Base-by-base conservation (phyloP, 2,329 filamentous ascomycete genomes). In the Hypoxylon sp. region DNA sequence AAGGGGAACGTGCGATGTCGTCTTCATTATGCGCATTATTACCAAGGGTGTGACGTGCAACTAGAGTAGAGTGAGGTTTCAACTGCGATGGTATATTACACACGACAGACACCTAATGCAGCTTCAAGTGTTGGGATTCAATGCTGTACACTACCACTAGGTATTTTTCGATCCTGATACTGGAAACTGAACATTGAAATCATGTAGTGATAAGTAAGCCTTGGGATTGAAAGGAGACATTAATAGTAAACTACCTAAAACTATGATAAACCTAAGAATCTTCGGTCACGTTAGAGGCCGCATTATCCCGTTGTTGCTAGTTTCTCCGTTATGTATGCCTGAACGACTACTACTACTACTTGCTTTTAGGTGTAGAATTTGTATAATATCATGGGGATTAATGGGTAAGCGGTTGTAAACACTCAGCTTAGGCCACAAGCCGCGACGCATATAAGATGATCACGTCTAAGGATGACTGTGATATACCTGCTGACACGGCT, bases 401-500 rank as follows among this genome's bases (percentile, higher is more conserved):
- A 43, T 10, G 28, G 3, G 19, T 55, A 56, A 32, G 43, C 32
- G 13, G 6, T 23, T 14, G 17, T 14, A 3, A 43, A 21, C 14
- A 14, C 21, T 45, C 5, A 46, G 19, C 28, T 30, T 30, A 36
- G 21, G 19, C 48, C 19, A 52, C 32, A 62, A 25, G 21, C 14
- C 9, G 9, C 32, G 14, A 38, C 11, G 48, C 23, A 28, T 57
- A 46, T n/a, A 52, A 51, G 23, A 51, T 63, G 52, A 57, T 17
- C 11, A 41, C 3, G 10, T 51, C 25, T 32, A 25, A 5, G 32
- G 46, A 49, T 51, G 21, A 28, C 23, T 25, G 19, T 55, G 6
- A 28, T 41, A 58, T 59, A 53, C 53, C 60, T 21, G 55, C 53
- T 64, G 55, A 53, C 55, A 21, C 19, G 19, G 10, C 17, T 34